Base-by-base conservation (phyloP, 2,329 filamentous ascomycete genomes). In the Ustilaginoidea virens region DNA sequence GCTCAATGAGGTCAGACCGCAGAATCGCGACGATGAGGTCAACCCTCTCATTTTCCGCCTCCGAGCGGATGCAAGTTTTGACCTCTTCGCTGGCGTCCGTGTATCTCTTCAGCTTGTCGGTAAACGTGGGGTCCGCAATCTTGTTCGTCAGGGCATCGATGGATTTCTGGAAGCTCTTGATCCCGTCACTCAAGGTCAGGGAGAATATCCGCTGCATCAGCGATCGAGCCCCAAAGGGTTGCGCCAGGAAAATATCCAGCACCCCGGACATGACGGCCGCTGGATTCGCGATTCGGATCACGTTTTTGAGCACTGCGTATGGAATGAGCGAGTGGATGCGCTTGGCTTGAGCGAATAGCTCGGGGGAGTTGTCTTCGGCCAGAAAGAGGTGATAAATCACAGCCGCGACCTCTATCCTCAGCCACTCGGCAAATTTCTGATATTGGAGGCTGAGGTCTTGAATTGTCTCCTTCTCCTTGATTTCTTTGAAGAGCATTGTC, bases 341-440 rank as follows among this genome's bases (percentile, higher is more conserved):
- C 56, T 87, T 93, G 4, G 80, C 76, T 53, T 98, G 90, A 0
- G 85, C 83, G 51, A 96, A 96, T 17, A 98, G 56, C 47, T 98
- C 90, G 1, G 90, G 86, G 0, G 87, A 94, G 52, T 98, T 98
- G 56, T 98, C 90, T 51, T 98, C 90, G 5, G 90, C 90, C 25
- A 98, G 66, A 63, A 98, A 98, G 19, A 98, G 63, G 51, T 98
- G 90, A 48, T 98, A 98, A 34, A 96, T 74, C 14, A 90, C 94
- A 23, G 90, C 90, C 15, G 90, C 90, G 27, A 98, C 77, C 56
- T 98, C 90, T 45, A 98, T 98, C 22, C 90, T 77, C 28, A 96
- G 61, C 90, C 90, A 98, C 52, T 98, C 90, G 12, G 87, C 87
- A 48, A 98, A 96, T 51, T 96, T 98, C 46, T 90, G 81, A 52